Conservation (phyloP, 441 rosid genomes). For the Francoa sonchifolia region DNA sequence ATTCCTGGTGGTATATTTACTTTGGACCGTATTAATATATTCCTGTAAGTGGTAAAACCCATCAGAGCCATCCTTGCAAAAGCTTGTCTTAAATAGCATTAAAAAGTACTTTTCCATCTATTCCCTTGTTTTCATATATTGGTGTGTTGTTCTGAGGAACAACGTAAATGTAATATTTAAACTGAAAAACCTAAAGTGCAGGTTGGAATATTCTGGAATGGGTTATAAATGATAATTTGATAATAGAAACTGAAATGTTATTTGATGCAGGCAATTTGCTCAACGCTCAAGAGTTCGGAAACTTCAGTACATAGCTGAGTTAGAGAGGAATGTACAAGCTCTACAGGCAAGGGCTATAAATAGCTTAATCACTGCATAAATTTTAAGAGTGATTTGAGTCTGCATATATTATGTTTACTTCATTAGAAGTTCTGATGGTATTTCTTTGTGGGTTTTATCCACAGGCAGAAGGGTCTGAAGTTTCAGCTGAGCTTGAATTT, state of each 20-base stretch:
- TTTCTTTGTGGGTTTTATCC: conserved; percentile 1
- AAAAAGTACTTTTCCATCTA: no score
- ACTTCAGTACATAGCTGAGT: conserved; percentile 98
- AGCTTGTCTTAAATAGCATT: no score
- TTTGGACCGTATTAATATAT: no score
- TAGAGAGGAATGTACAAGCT: conserved; percentile 93
- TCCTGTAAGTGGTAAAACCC: no score
- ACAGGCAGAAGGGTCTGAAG: conserved; percentile 89
- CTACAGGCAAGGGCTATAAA: conserved; percentile 50
- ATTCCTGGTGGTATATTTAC: no score
- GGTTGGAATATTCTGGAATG: neutral
- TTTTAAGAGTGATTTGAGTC: conserved; percentile 5
- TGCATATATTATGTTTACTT: no score
- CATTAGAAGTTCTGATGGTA: neutral
- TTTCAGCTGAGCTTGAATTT: conserved; percentile 90
- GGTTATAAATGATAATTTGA: conserved; percentile 8
- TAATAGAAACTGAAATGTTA: conserved; percentile 8
- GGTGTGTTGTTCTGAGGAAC: no score
- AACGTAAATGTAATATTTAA: no score
- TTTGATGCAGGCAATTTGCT: conserved; percentile 84
- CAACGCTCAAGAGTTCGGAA: conserved; percentile 97
- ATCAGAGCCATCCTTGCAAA: no score
- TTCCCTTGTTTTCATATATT: no score
- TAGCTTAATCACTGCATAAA: conserved; percentile 1
- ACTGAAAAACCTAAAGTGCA: no score